Evolutionary conservation across 2,329 filamentous ascomycete species (phyloP).

Genomic region (Aspergillus carbonarius): DNA sequence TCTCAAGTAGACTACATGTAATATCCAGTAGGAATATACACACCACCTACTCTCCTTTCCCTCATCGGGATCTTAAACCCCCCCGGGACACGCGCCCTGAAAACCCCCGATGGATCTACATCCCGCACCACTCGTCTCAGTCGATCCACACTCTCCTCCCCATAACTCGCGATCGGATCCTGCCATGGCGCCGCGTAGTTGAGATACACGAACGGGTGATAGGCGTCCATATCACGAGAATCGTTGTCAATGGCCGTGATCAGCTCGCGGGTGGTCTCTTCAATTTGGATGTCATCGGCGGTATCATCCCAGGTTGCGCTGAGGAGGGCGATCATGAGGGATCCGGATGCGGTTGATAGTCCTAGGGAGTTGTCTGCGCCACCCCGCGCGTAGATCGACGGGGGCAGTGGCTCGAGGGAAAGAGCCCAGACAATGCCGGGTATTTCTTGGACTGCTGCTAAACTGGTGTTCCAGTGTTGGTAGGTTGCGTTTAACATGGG

Average conservation of each 20-base stretch:
- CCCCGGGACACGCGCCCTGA: conserved; percentile 42
- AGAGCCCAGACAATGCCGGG: conserved; percentile 4
- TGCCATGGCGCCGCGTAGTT: conserved; percentile 50
- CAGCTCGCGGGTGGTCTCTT: conserved; percentile 25
- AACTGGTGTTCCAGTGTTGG: conserved; percentile 1
- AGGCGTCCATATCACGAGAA: conserved; percentile 24
- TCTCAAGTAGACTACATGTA: too few relatives aligned
- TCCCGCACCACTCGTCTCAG: conserved; percentile 34
- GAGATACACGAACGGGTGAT: conserved; percentile 39
- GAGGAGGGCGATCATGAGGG: conserved; percentile 26
- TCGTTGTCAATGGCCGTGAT: conserved; percentile 5
- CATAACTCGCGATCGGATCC: conserved; percentile 45
- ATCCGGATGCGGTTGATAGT: not conserved
- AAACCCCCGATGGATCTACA: conserved; percentile 44
- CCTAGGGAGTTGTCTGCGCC: conserved; percentile 17
- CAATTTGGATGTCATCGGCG: conserved; percentile 33
- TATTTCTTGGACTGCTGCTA: not conserved
- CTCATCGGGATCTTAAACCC: conserved; percentile 40
- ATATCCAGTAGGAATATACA: too few relatives aligned
- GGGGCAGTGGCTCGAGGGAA: conserved; percentile 7
- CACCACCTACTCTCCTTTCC: too few relatives aligned
- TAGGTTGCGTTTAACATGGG: conserved; percentile 23
- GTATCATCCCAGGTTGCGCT: conserved; percentile 31
- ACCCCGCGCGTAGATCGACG: conserved; percentile 16
- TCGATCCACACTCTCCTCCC: conserved; percentile 30